These are phyloP conservation scores for Fusarium torreyae DNA, from an alignment of 2,329 filamentous ascomycete genomes.

Conservation along the genomic window DNA sequence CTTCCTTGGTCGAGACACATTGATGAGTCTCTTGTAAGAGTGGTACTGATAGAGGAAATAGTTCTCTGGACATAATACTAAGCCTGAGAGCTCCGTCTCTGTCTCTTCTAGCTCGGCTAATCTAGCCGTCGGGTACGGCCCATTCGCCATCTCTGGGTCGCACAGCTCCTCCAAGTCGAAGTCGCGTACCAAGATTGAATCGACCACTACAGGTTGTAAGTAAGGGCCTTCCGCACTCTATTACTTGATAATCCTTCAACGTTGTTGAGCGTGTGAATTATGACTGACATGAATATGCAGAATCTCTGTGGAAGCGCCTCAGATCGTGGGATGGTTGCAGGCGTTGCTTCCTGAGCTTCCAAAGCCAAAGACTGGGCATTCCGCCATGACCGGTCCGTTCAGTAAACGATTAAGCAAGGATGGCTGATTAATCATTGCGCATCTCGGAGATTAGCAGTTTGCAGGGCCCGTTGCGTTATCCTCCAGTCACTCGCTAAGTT, in stretches of 20 bases:
- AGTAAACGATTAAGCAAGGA: background rate
- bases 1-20: background rate
- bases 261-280: no score
- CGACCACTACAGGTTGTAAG: slow-evolving; percentile 9
- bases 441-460: no score
- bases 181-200: slow-evolving; percentile 18
- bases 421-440: no score
- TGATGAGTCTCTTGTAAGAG: no score
- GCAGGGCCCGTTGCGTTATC: no score
- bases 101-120: slow-evolving; percentile 1
- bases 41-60: background rate
- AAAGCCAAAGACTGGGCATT: background rate
- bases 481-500: no score
- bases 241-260: no score
- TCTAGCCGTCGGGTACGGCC: slow-evolving; percentile 8
- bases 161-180: slow-evolving; percentile 9
- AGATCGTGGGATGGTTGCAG: slow-evolving; percentile 5
- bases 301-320: slow-evolving; percentile 4
- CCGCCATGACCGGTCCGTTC: background rate
- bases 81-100: slow-evolving; percentile 5
- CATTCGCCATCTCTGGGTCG: slow-evolving; percentile 1
- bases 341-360: slow-evolving; percentile 4
- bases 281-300: background rate
- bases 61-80: slow-evolving; percentile 12
- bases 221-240: background rate